These are phyloP conservation scores for Ceratobasidium sp. DNA, from an alignment of 1,284 basidiomycete genomes.

Conservation along the genomic window DNA sequence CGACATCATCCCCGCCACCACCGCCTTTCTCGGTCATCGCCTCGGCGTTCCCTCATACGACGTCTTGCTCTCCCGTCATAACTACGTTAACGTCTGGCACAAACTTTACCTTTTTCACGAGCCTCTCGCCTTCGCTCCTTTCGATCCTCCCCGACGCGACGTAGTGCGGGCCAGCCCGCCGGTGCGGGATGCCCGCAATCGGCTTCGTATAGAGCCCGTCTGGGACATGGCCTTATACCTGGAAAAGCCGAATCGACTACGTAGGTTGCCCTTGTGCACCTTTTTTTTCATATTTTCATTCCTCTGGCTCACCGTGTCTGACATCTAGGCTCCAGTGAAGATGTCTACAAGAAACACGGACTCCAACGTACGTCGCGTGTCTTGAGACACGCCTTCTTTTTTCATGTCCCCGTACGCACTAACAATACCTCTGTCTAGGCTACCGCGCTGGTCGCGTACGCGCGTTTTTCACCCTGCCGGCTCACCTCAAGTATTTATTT, in stretches of 20 bases:
- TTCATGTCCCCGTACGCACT: background rate
- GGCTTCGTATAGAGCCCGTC: too few relatives aligned
- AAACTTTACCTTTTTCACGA: slow-evolving; percentile 12
- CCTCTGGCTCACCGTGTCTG: background rate
- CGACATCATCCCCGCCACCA: background rate
- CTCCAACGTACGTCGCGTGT: background rate
- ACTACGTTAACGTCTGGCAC: slow-evolving; percentile 19
- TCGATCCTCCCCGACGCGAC: too few relatives aligned
- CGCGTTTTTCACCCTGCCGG: too few relatives aligned
- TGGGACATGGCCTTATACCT: slow-evolving; percentile 22
- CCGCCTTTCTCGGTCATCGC: background rate
- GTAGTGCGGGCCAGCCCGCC: slow-evolving; percentile 19
- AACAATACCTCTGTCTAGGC: background rate
- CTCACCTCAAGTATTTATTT: background rate
- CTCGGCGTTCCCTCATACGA: background rate
- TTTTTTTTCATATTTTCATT: background rate
- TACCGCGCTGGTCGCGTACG: slow-evolving; percentile 29
- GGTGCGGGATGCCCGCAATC: background rate
- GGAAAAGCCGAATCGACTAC: too few relatives aligned
- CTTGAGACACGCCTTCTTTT: too few relatives aligned
- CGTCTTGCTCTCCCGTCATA: background rate
- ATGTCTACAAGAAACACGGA: background rate
- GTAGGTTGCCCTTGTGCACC: background rate
- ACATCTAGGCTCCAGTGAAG: background rate
- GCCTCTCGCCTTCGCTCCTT: too few relatives aligned